Base-by-base conservation (phyloP, 169 alveolate species). In the Cryptosporidium sp. region DNA sequence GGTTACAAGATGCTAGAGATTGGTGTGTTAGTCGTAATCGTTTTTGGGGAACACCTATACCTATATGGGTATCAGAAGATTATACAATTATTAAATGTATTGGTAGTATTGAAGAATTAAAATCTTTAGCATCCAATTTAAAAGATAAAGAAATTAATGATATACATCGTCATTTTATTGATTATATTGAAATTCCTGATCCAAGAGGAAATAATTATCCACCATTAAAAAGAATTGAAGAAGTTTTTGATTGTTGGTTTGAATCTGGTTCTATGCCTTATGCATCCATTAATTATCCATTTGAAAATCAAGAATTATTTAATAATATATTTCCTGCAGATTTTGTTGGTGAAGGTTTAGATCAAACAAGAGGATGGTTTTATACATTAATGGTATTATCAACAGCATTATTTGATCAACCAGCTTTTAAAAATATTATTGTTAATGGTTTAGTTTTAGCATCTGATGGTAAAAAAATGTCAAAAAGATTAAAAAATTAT, bases 1-100 rank as follows among this genome's bases (percentile, higher is more conserved):
- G 99, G 99, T 96, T 99, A 26, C 96, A 96, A 2, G 99, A 98
- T 91, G 99, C 99, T 18, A 94, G 97, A 80, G 99, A 99, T 93
- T 99, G 99, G 99, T 98, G 99, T 93, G 97, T 99, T 73, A 96
- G 99, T 73, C 94, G 99, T 71, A 98, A 96, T 91, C 93, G 99
- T 67, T 97, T 96, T 87, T 99, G 99, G 99, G 99, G 99, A 16
- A 98, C 99, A 65, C 99, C 99, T 1, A 97, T 98, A 68, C 99
- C 99, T 1, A 92, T 98, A 44, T 98, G 99, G 99, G 98, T 94
- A 29, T 95, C 97, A 69, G 99, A 97, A 51, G 99, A 97, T 80
- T 94, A 91, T 93, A 95, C 96, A 62, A 97, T 97, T 91, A 93
- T 96, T 0, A 96, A 97, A 6, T 99, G 99, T 92, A 95, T 99